Evolutionary conservation across 2,329 filamentous ascomycete species (phyloP).

Genomic region (Apiospora pterosperma): DNA sequence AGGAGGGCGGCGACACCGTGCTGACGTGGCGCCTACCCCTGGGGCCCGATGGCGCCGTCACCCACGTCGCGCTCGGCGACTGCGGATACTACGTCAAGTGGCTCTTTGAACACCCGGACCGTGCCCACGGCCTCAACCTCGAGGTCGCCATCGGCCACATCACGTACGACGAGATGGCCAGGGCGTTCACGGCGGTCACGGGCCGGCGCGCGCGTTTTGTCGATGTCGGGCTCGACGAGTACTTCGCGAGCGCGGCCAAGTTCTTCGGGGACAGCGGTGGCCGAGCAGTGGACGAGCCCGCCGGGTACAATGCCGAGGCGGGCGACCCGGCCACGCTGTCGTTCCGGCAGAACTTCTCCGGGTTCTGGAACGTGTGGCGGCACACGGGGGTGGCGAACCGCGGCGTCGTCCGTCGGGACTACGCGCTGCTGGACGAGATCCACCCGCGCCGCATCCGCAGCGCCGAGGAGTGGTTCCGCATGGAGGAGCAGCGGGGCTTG

Average conservation of each 20-base stretch:
- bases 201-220: constrained; percentile 38
- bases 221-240: constrained; percentile 31
- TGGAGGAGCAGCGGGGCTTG: constrained; percentile 31
- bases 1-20: background rate
- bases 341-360: constrained; percentile 45
- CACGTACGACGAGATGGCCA: constrained; percentile 40
- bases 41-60: background rate
- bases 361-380: constrained; percentile 46
- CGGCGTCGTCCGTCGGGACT: constrained; percentile 42
- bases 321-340: constrained; percentile 32
- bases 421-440: constrained; percentile 48
- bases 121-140: background rate
- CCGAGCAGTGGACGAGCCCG: constrained; percentile 18
- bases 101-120: background rate
- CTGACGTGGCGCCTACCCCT: background rate
- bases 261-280: constrained; percentile 7
- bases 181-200: constrained; percentile 39
- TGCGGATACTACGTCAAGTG: background rate
- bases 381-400: constrained; percentile 32
- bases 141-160: constrained; percentile 10
- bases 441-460: constrained; percentile 43
- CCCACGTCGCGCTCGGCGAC: background rate
- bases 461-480: constrained; percentile 45
- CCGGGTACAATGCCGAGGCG: constrained; percentile 33
- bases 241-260: constrained; percentile 20